phyloP scores from a whole-genome alignment of 192 early-diverging fungal genomes.

The Ambispora gerdemannii region DNA sequence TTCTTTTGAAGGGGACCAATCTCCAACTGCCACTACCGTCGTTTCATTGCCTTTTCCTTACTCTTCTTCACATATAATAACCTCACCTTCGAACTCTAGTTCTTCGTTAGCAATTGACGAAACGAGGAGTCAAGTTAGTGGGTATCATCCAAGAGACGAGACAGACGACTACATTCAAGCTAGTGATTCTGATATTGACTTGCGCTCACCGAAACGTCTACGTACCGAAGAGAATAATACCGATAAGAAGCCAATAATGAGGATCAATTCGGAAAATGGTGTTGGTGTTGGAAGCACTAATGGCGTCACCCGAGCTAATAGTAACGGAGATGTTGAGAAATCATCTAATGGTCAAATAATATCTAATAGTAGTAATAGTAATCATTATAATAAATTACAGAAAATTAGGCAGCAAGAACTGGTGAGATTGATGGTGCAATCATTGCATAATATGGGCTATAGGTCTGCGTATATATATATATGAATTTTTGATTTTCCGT shows the following conservation, averaged over 20 bases:
- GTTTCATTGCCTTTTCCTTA: conserved; percentile 9
- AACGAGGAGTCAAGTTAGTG: conserved; percentile 7
- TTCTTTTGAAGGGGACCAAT: conserved; percentile 14
- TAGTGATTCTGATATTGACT: conserved; percentile 28
- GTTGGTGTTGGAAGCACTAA: conserved; percentile 27
- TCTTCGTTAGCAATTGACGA: conserved; percentile 26
- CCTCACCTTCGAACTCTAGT: conserved; percentile 27
- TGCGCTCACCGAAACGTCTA: conserved; percentile 21
- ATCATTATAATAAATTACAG: background rate
- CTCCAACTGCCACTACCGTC: no score
- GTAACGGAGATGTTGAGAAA: conserved; percentile 20
- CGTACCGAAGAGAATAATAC: conserved; percentile 24
- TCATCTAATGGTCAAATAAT: conserved; percentile 16
- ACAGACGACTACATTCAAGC: conserved; percentile 11
- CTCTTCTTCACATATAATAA: conserved; percentile 4
- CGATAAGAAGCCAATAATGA: conserved; percentile 16
- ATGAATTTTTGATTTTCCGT: background rate
- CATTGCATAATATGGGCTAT: conserved; percentile 78
- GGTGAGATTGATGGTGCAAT: conserved; percentile 85
- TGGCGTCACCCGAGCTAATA: conserved; percentile 12
- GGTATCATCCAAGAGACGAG: conserved; percentile 27
- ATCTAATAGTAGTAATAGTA: background rate
- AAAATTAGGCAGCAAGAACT: conserved; percentile 53
- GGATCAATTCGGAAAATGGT: conserved; percentile 24
- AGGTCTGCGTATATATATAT: conserved; percentile 47